phyloP scores from a whole-genome alignment of 805 yeast genomes.

The Henningerozyma blattae region DNA sequence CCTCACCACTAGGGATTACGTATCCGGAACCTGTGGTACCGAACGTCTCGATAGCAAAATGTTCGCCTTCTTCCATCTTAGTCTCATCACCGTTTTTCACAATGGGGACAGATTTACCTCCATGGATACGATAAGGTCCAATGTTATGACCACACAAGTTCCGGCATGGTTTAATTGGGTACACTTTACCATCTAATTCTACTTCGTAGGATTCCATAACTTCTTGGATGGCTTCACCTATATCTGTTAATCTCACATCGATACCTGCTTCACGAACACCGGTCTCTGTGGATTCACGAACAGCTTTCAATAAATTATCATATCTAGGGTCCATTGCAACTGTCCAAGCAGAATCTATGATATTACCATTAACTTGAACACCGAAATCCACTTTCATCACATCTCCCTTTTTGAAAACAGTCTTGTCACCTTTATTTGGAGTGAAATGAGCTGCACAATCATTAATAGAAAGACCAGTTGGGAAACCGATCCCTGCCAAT shows the following conservation, averaged over 20 bases:
- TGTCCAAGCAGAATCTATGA: constrained; percentile 92
- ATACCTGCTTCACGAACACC: constrained; percentile 91
- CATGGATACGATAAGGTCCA: constrained; percentile 73
- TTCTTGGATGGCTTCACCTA: constrained; percentile 93
- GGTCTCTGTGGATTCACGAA: constrained; percentile 84
- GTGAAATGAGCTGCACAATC: constrained; percentile 97
- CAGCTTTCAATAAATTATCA: constrained; percentile 73
- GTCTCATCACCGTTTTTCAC: constrained; percentile 88
- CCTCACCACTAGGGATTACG: constrained; percentile 78
- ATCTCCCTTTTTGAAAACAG: constrained; percentile 71
- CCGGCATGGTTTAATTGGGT: constrained; percentile 79
- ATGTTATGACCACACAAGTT: constrained; percentile 94
- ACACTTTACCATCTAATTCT: constrained; percentile 75
- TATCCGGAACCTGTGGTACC: constrained; percentile 95
- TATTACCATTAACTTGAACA: constrained; percentile 89
- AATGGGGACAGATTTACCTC: constrained; percentile 94
- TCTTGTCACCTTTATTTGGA: constrained; percentile 88
- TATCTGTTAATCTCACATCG: constrained; percentile 87
- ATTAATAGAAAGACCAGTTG: constrained; percentile 91
- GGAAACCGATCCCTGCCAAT: constrained; percentile 88
- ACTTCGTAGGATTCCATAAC: constrained; percentile 95
- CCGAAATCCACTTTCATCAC: constrained; percentile 96
- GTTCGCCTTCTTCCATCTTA: constrained; percentile 98
- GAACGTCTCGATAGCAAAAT: constrained; percentile 95
- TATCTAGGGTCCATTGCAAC: constrained; percentile 76